Conservation (phyloP, 192 early-diverging fungal genomes). For the Rhizoclosmatium globosum region DNA sequence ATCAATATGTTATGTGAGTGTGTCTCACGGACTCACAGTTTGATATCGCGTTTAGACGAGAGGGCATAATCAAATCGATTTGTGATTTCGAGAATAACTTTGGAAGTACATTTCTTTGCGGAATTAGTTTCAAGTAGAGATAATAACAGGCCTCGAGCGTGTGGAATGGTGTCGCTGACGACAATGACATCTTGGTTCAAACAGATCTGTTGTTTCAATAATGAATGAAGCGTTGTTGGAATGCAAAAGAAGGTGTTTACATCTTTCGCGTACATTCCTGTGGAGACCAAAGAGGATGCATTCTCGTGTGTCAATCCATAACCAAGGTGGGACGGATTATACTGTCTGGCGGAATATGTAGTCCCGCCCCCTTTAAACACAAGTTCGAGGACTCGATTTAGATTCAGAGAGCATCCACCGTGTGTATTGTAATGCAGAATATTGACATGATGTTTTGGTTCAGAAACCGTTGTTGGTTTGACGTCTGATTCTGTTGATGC, state of each 20-base stretch:
- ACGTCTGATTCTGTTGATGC: too few species aligned
- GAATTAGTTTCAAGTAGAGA: conserved; percentile 9
- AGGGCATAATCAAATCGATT: conserved; percentile 30
- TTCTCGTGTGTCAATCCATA: conserved; percentile 20
- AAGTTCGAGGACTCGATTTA: background rate
- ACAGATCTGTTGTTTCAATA: conserved; percentile 10
- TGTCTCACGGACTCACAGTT: background rate
- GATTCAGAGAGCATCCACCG: conserved; percentile 16
- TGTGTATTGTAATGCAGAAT: conserved; percentile 34
- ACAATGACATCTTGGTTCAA: conserved; percentile 10
- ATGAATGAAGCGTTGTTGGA: background rate
- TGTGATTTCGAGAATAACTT: conserved; percentile 29
- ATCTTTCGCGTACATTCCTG: conserved; percentile 8
- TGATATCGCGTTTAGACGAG: background rate
- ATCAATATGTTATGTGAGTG: background rate
- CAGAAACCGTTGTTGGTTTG: background rate
- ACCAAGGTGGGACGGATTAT: conserved; percentile 3
- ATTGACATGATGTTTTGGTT: background rate
- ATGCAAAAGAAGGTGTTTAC: background rate
- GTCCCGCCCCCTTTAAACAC: background rate
- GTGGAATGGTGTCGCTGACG: conserved; percentile 25
- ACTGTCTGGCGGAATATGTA: background rate
- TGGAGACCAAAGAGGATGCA: background rate
- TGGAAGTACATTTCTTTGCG: background rate
- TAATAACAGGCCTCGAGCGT: conserved; percentile 18